Conservation (phyloP, 768 basidiomycete genomes). For the Pleurotus djamor region DNA sequence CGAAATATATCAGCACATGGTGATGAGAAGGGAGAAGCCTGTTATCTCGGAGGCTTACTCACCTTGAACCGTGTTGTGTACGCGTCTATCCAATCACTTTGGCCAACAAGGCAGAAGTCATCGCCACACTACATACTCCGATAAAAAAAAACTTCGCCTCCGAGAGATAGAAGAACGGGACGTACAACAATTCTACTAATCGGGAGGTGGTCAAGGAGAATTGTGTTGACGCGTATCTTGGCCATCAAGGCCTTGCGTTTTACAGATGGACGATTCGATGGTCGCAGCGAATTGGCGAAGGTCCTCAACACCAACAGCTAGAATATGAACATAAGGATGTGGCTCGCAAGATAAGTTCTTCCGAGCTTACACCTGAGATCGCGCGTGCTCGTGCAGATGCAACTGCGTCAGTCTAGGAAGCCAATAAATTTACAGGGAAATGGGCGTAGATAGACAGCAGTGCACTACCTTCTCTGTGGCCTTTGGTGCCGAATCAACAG, state of each 20-base stretch:
- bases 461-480: neutral
- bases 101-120: conserved; percentile 2
- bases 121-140: neutral
- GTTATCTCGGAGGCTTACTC: neutral
- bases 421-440: neutral
- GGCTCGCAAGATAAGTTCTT: neutral
- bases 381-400: neutral
- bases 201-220: neutral
- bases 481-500: neutral
- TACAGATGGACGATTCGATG: neutral
- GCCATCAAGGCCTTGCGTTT: neutral
- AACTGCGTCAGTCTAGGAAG: neutral
- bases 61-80: conserved; percentile 6
- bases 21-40: neutral
- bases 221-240: neutral
- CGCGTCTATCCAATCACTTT: neutral
- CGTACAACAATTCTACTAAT: neutral
- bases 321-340: neutral
- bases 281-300: neutral
- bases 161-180: neutral
- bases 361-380: neutral
- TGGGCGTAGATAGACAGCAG: neutral
- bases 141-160: neutral
- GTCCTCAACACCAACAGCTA: neutral
- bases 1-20: neutral